A percentile compares a stretch with the other conserved stretches of the same genome.
phyloP scores from a whole-genome alignment of 2,329 filamentous ascomycete species.

The Xylaria hypoxylon region DNA sequence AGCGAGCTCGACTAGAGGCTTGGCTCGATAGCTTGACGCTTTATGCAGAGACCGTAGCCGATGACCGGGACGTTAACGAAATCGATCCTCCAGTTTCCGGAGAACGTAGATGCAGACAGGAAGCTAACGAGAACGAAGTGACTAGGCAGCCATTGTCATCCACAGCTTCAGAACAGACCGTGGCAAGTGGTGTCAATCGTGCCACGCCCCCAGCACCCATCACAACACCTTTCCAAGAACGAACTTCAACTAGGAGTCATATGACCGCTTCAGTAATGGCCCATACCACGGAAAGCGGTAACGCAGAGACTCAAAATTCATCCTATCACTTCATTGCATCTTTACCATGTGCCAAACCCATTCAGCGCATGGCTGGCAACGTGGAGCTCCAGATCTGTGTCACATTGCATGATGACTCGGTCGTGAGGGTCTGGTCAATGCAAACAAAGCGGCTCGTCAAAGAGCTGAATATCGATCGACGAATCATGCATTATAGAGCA shows the following conservation, averaged over 20 bases:
- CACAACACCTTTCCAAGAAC: not conserved
- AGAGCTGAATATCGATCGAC: slow-evolving; percentile 19
- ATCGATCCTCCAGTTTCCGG: not conserved
- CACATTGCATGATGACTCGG: not conserved
- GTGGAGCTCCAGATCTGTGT: slow-evolving; percentile 8
- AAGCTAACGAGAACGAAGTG: not conserved
- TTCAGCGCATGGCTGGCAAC: too few relatives aligned
- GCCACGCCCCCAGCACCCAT: not conserved
- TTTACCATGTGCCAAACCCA: not conserved
- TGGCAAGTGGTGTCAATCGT: not conserved
- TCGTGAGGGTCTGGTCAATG: slow-evolving; percentile 5
- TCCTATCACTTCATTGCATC: not conserved
- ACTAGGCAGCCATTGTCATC: not conserved
- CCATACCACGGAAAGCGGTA: not conserved
- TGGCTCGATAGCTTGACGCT: slow-evolving; percentile 7
- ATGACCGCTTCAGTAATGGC: not conserved
- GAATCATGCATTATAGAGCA: too few relatives aligned
- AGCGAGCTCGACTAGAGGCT: not conserved
- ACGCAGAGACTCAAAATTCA: not conserved
- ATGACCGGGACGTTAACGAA: not conserved
- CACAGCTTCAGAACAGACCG: not conserved
- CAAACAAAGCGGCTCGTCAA: not conserved
- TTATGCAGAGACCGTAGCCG: slow-evolving; percentile 1
- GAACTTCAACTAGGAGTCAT: not conserved
- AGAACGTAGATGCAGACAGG: too few relatives aligned